These are phyloP conservation scores for Colletotrichum sp. DNA, from an alignment of 2,329 filamentous ascomycete species.

Conservation along the genomic window DNA sequence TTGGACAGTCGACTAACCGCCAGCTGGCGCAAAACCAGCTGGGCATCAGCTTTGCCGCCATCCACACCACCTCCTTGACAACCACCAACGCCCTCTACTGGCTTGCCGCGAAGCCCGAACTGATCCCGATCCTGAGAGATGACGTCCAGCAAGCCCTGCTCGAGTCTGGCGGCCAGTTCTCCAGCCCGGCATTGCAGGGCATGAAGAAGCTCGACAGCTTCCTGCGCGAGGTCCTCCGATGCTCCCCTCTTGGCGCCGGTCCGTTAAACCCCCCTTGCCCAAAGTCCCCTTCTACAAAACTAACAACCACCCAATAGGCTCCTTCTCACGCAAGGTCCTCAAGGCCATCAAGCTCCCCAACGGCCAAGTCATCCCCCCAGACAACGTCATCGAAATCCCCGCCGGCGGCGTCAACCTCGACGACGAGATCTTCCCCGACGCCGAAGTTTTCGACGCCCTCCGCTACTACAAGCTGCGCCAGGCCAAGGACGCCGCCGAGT, in stretches of 20 bases:
- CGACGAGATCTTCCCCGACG: constrained; percentile 37
- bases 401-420: constrained; percentile 40
- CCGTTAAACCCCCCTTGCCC: background rate
- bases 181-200: constrained; percentile 37
- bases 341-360: constrained; percentile 57
- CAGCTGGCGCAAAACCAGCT: constrained; percentile 47
- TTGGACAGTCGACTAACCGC: constrained; percentile 32
- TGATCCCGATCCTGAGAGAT: constrained; percentile 54
- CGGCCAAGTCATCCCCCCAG: constrained; percentile 53
- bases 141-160: constrained; percentile 50
- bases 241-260: constrained; percentile 29
- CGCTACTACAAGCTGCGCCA: constrained; percentile 52
- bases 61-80: constrained; percentile 55
- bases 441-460: constrained; percentile 51
- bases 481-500: constrained; percentile 11
- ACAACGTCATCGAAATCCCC: constrained; percentile 46
- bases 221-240: constrained; percentile 40
- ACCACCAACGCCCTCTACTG: constrained; percentile 52
- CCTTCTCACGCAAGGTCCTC: constrained; percentile 56
- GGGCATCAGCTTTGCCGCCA: constrained; percentile 51
- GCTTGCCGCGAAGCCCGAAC: constrained; percentile 54
- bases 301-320: constrained; percentile 28
- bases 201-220: constrained; percentile 47
- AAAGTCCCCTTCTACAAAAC: background rate
- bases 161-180: constrained; percentile 35